These are phyloP conservation scores for Hortaea werneckii DNA, from an alignment of 2,329 filamentous ascomycete genomes.

Conservation along the genomic window DNA sequence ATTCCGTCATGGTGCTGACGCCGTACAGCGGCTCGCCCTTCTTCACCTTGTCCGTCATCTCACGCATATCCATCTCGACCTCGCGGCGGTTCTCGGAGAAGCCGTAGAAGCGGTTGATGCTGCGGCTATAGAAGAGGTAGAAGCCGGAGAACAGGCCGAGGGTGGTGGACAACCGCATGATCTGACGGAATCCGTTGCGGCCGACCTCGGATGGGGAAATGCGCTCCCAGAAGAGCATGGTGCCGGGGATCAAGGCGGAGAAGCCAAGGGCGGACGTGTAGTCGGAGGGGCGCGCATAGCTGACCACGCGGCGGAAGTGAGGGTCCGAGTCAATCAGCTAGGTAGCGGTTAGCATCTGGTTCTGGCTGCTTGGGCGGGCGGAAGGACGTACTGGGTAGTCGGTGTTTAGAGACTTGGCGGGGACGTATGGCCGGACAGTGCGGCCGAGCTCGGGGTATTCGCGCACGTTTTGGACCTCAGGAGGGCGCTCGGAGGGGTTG, in stretches of 20 bases:
- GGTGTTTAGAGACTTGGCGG: constrained; percentile 68
- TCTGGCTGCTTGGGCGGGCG: neutral
- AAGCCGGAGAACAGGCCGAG: constrained; percentile 71
- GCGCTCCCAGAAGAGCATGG: constrained; percentile 71
- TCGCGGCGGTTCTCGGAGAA: constrained; percentile 87
- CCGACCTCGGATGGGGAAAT: constrained; percentile 77
- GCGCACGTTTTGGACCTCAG: constrained; percentile 7
- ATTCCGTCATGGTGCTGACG: constrained; percentile 62
- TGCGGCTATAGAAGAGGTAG: constrained; percentile 75
- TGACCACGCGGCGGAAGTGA: constrained; percentile 80
- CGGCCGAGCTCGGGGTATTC: constrained; percentile 22
- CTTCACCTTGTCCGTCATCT: constrained; percentile 97
- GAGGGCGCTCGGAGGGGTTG: constrained; percentile 4
- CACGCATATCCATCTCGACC: constrained; percentile 89
- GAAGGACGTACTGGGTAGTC: constrained; percentile 64
- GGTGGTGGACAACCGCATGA: constrained; percentile 67
- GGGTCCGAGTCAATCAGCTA: constrained; percentile 99
- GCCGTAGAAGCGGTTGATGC: constrained; percentile 82
- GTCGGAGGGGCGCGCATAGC: constrained; percentile 78
- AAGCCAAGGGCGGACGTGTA: constrained; percentile 61
- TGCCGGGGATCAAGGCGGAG: constrained; percentile 60
- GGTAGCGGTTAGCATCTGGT: constrained; percentile 14
- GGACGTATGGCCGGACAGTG: constrained; percentile 28
- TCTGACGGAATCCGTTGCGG: constrained; percentile 68
- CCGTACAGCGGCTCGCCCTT: constrained; percentile 83